These are phyloP conservation scores for Omphalea diandra DNA, from an alignment of 441 rosid genomes.

Conservation along the genomic window DNA sequence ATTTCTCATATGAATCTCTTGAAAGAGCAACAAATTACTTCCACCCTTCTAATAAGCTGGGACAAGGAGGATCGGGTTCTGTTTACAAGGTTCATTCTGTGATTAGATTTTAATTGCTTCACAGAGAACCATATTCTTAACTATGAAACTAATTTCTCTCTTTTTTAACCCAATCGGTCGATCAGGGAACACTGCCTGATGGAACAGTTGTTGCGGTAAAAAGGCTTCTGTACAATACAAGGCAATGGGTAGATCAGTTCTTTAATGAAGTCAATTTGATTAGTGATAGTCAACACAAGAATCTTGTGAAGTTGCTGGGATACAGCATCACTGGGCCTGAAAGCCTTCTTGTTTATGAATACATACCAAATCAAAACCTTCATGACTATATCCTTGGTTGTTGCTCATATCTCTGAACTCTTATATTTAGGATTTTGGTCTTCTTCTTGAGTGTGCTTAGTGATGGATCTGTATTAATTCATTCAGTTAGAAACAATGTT, in stretches of 20 bases:
- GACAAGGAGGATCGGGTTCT: constrained; percentile 92
- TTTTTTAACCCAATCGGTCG: background rate
- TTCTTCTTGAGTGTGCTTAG: background rate
- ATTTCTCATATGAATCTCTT: constrained; percentile 72
- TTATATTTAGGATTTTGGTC: background rate
- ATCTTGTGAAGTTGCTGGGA: constrained; percentile 77
- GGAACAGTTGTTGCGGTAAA: constrained; percentile 72
- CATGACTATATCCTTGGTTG: constrained; percentile 58
- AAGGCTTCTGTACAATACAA: constrained; percentile 78
- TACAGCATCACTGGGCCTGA: constrained; percentile 88
- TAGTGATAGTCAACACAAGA: constrained; percentile 68
- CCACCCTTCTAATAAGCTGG: constrained; percentile 59
- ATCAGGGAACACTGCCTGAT: constrained; percentile 64
- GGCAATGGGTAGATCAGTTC: constrained; percentile 93
- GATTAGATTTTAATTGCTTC: constrained; percentile 8
- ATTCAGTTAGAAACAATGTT: constrained; percentile 39
- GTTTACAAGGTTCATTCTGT: constrained; percentile 59
- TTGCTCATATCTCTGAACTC: constrained; percentile 20
- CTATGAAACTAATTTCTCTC: constrained; percentile 15
- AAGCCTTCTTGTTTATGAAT: constrained; percentile 89
- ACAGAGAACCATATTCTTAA: background rate
- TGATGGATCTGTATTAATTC: constrained; percentile 12
- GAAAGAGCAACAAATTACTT: constrained; percentile 80
- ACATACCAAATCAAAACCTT: constrained; percentile 69
- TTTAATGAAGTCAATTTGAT: constrained; percentile 87